Evolutionary conservation across 805 yeast species (phyloP).

Genomic region (Candida chauliodis): DNA sequence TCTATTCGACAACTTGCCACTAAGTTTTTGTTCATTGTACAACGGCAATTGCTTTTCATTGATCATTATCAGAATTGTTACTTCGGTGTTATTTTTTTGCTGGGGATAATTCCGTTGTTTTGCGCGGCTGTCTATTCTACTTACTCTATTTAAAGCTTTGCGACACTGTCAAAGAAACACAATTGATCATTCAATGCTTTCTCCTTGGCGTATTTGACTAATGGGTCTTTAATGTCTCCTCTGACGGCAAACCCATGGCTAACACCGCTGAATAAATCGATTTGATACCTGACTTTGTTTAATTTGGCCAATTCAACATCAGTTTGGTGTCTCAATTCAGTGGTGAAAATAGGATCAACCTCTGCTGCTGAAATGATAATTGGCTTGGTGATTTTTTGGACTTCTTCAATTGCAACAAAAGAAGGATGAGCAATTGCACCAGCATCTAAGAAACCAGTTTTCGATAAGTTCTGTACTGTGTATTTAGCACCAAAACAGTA

Average conservation of each 20-base stretch:
- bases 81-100: neutral
- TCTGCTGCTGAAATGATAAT: conserved; percentile 74
- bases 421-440: conserved; percentile 88
- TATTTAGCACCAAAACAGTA: conserved; percentile 85
- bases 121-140: too few relatives aligned
- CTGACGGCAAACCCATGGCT: conserved; percentile 78
- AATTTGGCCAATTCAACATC: conserved; percentile 48
- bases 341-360: conserved; percentile 58
- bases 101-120: neutral
- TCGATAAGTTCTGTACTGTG: conserved; percentile 49
- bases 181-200: conserved; percentile 53
- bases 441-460: conserved; percentile 29
- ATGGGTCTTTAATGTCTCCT: conserved; percentile 61
- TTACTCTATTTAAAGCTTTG: too few relatives aligned
- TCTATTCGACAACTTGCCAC: neutral
- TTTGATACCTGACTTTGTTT: conserved; percentile 50
- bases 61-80: neutral
- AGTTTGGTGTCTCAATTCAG: conserved; percentile 59
- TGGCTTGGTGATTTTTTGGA: conserved; percentile 54
- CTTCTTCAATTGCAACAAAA: conserved; percentile 60
- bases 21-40: neutral
- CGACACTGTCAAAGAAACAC: conserved; percentile 14
- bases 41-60: conserved; percentile 6
- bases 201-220: conserved; percentile 60
- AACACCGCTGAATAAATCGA: conserved; percentile 60